These are phyloP conservation scores for Salix arbutifolia DNA, from an alignment of 345 rosid genomes.

Conservation along the genomic window DNA sequence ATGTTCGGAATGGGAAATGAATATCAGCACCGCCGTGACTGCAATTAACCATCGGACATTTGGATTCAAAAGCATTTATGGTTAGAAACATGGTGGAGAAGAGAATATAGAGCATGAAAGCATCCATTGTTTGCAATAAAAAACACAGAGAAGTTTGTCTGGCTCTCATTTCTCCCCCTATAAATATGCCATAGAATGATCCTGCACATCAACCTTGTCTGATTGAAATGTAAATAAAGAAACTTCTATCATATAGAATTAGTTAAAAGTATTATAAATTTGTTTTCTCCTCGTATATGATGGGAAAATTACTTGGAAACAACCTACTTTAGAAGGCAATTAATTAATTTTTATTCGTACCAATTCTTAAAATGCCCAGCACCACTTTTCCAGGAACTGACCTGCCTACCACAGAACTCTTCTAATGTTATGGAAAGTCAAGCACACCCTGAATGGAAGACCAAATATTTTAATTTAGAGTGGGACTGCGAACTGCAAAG, in stretches of 20 bases:
- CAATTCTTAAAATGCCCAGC: background rate
- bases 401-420: background rate
- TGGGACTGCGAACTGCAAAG: background rate
- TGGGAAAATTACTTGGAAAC: background rate
- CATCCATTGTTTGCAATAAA: conserved; percentile 14
- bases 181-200: background rate
- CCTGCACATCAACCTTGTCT: background rate
- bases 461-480: background rate
- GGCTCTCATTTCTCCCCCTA: background rate
- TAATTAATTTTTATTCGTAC: too few species aligned
- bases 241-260: background rate
- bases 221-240: background rate
- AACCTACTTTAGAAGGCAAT: background rate
- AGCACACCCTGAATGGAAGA: background rate
- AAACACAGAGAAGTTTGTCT: background rate
- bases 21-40: conserved; percentile 28
- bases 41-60: conserved; percentile 28
- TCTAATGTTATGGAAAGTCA: background rate
- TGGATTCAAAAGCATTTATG: conserved; percentile 14
- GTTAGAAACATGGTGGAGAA: conserved; percentile 15
- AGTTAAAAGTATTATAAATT: background rate
- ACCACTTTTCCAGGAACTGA: background rate
- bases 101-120: conserved; percentile 10
- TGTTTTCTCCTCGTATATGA: too few species aligned
- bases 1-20: conserved; percentile 42